Evolutionary conservation across 805 yeast species (phyloP).

Genomic region (Suhomyces sp.): DNA sequence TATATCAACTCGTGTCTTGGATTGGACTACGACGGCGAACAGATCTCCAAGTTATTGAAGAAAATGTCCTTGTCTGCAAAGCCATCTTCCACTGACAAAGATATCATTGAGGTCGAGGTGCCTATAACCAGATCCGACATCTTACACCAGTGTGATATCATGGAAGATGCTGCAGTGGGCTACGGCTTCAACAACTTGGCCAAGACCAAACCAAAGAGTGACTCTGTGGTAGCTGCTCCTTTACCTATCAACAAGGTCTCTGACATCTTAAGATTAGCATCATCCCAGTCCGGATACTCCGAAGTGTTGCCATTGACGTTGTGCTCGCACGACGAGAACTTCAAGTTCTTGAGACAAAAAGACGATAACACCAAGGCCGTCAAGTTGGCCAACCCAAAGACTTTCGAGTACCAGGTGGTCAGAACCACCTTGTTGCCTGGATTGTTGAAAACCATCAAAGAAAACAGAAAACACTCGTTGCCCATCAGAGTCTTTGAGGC

Average conservation of each 20-base stretch:
- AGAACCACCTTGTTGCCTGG: constrained; percentile 95
- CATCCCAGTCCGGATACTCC: constrained; percentile 92
- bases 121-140: constrained; percentile 97
- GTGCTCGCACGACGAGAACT: constrained; percentile 96
- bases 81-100: constrained; percentile 44
- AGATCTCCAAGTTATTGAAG: constrained; percentile 63
- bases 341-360: constrained; percentile 68
- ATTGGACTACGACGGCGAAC: constrained; percentile 63
- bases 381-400: constrained; percentile 92
- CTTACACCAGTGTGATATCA: constrained; percentile 94
- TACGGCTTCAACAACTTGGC: constrained; percentile 90
- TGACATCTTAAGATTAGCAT: constrained; percentile 85
- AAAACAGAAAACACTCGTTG: constrained; percentile 91
- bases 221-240: constrained; percentile 79
- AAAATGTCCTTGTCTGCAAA: constrained; percentile 79
- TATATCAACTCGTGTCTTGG: constrained; percentile 94
- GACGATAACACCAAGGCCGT: constrained; percentile 84
- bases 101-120: constrained; percentile 61
- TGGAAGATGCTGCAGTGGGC: constrained; percentile 97
- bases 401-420: constrained; percentile 94
- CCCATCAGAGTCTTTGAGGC: constrained; percentile 94
- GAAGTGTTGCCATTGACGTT: constrained; percentile 95
- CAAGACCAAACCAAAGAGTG: constrained; percentile 73
- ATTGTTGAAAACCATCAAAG: constrained; percentile 88
- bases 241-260: constrained; percentile 87